Evolutionary conservation across 202 grass and related monocot species (phyloP), one percentile per base, ranked within the genome.

Genomic region (Zizania palustris): DNA sequence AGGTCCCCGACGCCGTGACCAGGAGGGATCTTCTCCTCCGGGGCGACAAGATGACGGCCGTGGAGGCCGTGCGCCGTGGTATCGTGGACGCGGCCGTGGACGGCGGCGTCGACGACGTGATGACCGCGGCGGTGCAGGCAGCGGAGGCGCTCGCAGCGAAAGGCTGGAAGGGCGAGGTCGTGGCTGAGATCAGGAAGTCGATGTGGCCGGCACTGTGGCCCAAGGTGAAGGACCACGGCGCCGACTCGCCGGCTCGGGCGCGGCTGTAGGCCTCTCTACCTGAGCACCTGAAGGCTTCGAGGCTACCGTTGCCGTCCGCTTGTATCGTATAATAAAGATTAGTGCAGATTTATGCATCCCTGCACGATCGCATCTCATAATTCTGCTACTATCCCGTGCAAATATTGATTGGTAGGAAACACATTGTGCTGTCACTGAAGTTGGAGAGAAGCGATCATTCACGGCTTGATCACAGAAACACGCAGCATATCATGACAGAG

Each of bases 11-110:
- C 82, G 79, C 88, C 0, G 68, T 39, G n/a, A 9, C 72, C 11
- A 67, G 93, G 71, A 82, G 90, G 69, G 88, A 97, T 37, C 75
- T 93, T 72, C 11, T 97, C 53, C 45, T 93, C 45, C 20, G 54
- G 38, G 86, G 86, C 9, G 18, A 51, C 12, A 91, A 69, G 78
- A 74, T 97, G 88, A 81, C 84, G 7, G 88, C 84, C 1, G n/a
- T 53, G n/a, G 88, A 91, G 45, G 88, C 82, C 5, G 13, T 53
- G 50, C 43, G 51, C 13, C 71, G 72, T 18, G 88, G 90, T 22
- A 57, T 97, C 39, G 84, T 93, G 33, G 84, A 91, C 57, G 66
- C 48, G 16, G 84, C 82, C 7, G 86, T 79, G 62, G 64, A 82
- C 3, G 83, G 88, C 42, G 78, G 81, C 36, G 79, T 71, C n/a